phyloP scores from a whole-genome alignment of 331 rosid genomes.

The Arachis monticola region DNA sequence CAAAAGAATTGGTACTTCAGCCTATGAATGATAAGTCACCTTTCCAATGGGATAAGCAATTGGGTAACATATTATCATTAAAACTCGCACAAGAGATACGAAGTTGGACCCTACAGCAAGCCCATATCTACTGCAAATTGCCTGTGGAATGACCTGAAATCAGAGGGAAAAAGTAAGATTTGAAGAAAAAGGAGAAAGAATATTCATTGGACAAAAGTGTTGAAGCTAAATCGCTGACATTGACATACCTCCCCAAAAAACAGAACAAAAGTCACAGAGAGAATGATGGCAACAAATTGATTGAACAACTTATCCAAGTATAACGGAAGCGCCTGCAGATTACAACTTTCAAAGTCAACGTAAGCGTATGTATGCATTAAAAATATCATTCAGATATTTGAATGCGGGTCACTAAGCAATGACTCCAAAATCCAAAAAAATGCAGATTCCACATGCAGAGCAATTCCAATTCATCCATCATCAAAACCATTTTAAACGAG shows the following conservation, averaged over 20 bases:
- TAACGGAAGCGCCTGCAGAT: slow-evolving; percentile 89
- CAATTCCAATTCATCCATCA: slow-evolving; percentile 23
- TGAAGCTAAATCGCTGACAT: slow-evolving; percentile 24
- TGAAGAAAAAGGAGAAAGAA: neutral
- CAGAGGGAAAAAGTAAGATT: neutral
- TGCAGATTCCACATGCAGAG: slow-evolving; percentile 1
- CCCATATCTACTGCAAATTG: slow-evolving; percentile 93
- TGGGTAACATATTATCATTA: slow-evolving; percentile 93
- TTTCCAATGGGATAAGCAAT: slow-evolving; percentile 92
- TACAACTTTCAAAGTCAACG: slow-evolving; percentile 45
- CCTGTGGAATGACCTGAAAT: slow-evolving; percentile 93
- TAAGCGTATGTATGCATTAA: slow-evolving; percentile 1
- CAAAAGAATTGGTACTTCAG: slow-evolving; percentile 1
- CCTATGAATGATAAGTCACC: slow-evolving; percentile 50
- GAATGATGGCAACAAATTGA: slow-evolving; percentile 85
- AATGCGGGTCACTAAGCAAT: neutral
- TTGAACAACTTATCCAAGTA: slow-evolving; percentile 91
- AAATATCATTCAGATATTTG: neutral
- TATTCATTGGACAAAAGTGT: slow-evolving; percentile 26
- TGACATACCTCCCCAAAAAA: slow-evolving; percentile 83
- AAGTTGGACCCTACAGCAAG: slow-evolving; percentile 95
- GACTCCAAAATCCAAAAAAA: slow-evolving; percentile 9
- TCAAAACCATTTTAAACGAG: slow-evolving; percentile 16
- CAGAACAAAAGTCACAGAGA: slow-evolving; percentile 91
- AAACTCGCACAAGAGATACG: slow-evolving; percentile 71